phyloP scores from a whole-genome alignment of 1,139 yeast genomes.

The Hyphopichia pseudoburtonii region DNA sequence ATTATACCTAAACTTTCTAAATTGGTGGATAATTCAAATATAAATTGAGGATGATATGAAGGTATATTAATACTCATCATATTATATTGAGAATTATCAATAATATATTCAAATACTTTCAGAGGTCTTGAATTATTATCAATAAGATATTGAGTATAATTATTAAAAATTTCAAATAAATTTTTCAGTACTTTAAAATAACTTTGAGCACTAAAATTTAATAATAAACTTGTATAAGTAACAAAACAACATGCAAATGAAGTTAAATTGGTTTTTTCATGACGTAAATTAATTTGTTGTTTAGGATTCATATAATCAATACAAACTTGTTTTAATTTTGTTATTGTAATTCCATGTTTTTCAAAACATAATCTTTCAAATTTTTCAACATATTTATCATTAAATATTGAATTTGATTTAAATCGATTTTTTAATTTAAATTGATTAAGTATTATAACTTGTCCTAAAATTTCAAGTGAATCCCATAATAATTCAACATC shows the following conservation, averaged over 20 bases:
- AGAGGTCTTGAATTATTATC: conserved; percentile 18
- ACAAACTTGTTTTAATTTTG: neutral
- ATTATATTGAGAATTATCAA: conserved; percentile 15
- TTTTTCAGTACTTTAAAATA: conserved; percentile 17
- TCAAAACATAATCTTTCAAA: conserved; percentile 12
- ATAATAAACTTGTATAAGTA: conserved; percentile 17
- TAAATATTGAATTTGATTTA: neutral
- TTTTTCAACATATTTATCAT: conserved; percentile 6
- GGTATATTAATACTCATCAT: conserved; percentile 25
- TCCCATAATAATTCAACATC: conserved; percentile 1
- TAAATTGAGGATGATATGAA: conserved; percentile 24
- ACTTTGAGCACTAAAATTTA: conserved; percentile 21
- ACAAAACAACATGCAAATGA: conserved; percentile 17
- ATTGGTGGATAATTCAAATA: conserved; percentile 22
- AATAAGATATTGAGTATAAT: conserved; percentile 14
- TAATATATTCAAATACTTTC: conserved; percentile 11
- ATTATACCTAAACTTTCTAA: conserved; percentile 15
- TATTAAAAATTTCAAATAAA: conserved; percentile 5
- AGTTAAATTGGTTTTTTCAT: conserved; percentile 1
- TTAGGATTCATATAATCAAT: neutral
- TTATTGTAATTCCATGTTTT: conserved; percentile 10
- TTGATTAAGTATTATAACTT: conserved; percentile 15
- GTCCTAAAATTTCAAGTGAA: conserved; percentile 16
- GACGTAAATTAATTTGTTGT: neutral
- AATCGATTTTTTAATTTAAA: conserved; percentile 5